phyloP scores from a whole-genome alignment of 768 basidiomycete species.

The Tricholoma terreum region DNA sequence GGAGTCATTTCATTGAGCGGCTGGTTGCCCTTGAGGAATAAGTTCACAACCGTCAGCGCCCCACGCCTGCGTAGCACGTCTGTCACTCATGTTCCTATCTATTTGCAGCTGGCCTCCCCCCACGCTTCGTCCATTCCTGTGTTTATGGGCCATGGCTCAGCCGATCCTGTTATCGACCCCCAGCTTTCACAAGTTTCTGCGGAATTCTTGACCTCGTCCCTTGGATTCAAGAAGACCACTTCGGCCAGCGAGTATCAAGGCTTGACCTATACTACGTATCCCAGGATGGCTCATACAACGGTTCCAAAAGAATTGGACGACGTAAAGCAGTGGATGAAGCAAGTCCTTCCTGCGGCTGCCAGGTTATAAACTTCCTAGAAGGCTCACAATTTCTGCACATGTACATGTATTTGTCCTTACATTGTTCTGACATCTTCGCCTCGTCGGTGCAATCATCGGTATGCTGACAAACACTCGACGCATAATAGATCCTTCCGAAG shows the following conservation, averaged over 20 bases:
- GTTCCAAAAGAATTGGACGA: constrained; percentile 65
- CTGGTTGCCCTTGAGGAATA: constrained; percentile 69
- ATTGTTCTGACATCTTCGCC: too few species aligned
- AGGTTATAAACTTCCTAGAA: neutral
- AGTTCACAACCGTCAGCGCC: constrained; percentile 57
- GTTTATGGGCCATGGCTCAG: constrained; percentile 84
- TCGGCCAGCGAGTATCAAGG: constrained; percentile 46
- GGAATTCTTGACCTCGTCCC: constrained; percentile 49
- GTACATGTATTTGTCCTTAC: too few species aligned
- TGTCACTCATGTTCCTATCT: constrained; percentile 3
- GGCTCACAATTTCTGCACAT: too few species aligned
- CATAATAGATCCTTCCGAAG: too few species aligned
- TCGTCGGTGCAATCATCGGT: too few species aligned
- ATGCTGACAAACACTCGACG: too few species aligned
- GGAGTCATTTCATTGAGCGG: constrained; percentile 74
- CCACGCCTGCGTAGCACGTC: neutral
- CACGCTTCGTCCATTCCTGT: constrained; percentile 65
- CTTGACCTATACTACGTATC: constrained; percentile 64
- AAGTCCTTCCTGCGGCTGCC: constrained; percentile 37
- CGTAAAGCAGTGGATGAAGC: constrained; percentile 66
- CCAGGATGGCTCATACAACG: constrained; percentile 64
- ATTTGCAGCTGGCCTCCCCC: constrained; percentile 53
- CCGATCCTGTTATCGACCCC: constrained; percentile 69
- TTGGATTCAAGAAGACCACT: constrained; percentile 47
- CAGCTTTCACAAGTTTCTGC: constrained; percentile 51